phyloP scores from a whole-genome alignment of 805 yeast species.

The Kodamaea restingae region DNA sequence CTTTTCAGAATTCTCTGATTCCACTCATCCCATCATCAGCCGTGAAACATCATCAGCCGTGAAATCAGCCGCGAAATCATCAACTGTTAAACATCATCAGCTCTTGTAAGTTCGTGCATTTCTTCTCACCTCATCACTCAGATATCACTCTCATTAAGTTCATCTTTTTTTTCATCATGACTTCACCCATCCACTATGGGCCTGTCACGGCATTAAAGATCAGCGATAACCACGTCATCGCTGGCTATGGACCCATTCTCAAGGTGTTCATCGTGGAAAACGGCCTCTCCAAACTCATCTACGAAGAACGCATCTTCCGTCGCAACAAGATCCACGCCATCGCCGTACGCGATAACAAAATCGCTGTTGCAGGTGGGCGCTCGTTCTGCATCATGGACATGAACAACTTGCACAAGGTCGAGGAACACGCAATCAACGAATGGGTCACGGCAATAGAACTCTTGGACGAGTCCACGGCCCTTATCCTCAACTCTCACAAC shows the following conservation, averaged over 20 bases:
- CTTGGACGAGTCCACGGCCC: constrained; percentile 27
- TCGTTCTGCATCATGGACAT: constrained; percentile 45
- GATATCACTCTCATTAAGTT: not conserved
- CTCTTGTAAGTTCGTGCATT: not conserved
- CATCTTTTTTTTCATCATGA: constrained; percentile 1
- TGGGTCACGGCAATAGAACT: constrained; percentile 74
- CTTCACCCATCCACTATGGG: constrained; percentile 44
- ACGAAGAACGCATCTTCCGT: constrained; percentile 47
- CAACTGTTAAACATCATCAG: too few species aligned
- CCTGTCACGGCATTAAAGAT: constrained; percentile 65
- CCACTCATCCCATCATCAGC: too few species aligned
- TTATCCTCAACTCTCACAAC: constrained; percentile 79
- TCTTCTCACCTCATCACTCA: not conserved
- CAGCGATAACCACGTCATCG: constrained; percentile 39
- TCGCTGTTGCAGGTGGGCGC: constrained; percentile 65
- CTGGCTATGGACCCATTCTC: constrained; percentile 71
- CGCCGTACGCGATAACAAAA: constrained; percentile 29
- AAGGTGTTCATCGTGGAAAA: constrained; percentile 46
- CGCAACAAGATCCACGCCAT: constrained; percentile 85
- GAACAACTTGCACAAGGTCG: constrained; percentile 8
- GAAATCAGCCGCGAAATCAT: too few species aligned
- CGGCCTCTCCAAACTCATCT: constrained; percentile 30
- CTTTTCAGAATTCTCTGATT: too few species aligned
- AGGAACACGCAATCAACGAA: constrained; percentile 60
- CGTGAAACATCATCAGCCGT: too few species aligned